Evolutionary conservation across 108 stramenopile species (phyloP).

Genomic region (Pseudonitzschia pungens): DNA sequence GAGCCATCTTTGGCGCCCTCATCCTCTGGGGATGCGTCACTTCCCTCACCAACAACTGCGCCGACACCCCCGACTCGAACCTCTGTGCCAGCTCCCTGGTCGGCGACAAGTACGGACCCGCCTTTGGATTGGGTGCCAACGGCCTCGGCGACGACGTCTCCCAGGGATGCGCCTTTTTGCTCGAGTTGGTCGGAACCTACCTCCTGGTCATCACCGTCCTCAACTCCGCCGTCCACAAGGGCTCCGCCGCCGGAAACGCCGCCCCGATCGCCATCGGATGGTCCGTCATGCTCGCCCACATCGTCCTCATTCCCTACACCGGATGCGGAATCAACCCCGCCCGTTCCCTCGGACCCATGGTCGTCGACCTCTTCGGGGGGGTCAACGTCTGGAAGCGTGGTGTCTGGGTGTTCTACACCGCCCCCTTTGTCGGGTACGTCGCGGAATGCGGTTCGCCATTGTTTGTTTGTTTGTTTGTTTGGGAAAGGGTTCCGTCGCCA

Average conservation of each 20-base stretch:
- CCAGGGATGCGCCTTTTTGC: conserved; percentile 24
- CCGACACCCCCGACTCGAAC: not conserved
- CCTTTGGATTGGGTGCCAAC: conserved; percentile 24
- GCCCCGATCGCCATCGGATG: conserved; percentile 53
- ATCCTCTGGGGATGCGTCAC: conserved; percentile 17
- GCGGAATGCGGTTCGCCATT: too few species aligned
- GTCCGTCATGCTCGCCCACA: conserved; percentile 43
- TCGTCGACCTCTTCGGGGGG: not conserved
- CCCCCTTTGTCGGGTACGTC: conserved; percentile 20
- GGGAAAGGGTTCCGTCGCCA: too few species aligned
- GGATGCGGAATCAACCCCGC: conserved; percentile 72
- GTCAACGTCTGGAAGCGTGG: conserved; percentile 8
- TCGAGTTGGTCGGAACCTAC: conserved; percentile 38
- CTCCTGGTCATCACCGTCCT: conserved; percentile 35
- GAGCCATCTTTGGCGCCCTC: conserved; percentile 14
- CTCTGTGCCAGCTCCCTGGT: not conserved
- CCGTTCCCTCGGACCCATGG: conserved; percentile 32
- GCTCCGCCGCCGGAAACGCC: conserved; percentile 21
- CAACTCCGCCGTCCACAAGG: conserved; percentile 20
- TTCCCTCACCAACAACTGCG: conserved; percentile 4
- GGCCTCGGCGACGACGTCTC: not conserved
- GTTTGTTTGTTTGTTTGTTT: too few species aligned
- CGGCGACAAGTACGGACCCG: conserved; percentile 10
- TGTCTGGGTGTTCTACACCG: conserved; percentile 29
- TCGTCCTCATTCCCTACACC: conserved; percentile 56